phyloP scores from a whole-genome alignment of 2,329 filamentous ascomycete genomes.

The Colletotrichum endophyticum region DNA sequence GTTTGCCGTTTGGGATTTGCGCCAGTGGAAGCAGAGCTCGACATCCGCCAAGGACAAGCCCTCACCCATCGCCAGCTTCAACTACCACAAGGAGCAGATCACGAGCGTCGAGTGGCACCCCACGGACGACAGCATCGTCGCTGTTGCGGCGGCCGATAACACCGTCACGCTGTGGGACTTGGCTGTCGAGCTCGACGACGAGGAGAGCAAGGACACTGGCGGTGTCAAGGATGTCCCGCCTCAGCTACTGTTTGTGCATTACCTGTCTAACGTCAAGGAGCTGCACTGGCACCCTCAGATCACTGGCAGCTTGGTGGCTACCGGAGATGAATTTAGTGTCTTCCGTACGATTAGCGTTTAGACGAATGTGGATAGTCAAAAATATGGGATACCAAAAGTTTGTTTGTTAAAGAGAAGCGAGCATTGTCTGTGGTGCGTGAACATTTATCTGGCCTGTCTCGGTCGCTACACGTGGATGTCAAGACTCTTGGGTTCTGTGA shows the following conservation, averaged over 20 bases:
- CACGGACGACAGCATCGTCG: conserved; percentile 93
- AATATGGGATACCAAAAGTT: conserved; percentile 17
- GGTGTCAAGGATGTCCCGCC: conserved; percentile 90
- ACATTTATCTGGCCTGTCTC: not conserved
- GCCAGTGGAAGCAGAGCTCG: conserved; percentile 83
- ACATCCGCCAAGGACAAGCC: conserved; percentile 56
- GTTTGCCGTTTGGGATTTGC: conserved; percentile 95
- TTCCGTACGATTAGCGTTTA: conserved; percentile 86
- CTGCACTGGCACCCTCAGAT: conserved; percentile 98
- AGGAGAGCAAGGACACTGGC: conserved; percentile 90
- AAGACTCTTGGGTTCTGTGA: not conserved
- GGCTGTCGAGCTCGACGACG: conserved; percentile 94
- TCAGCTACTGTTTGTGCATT: conserved; percentile 95
- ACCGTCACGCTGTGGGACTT: conserved; percentile 97
- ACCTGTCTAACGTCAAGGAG: conserved; percentile 94
- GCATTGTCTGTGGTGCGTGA: not conserved
- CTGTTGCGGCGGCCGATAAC: conserved; percentile 90
- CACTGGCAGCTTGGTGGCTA: conserved; percentile 86
- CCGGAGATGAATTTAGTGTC: conserved; percentile 86
- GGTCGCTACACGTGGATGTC: not conserved
- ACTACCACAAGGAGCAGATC: conserved; percentile 96
- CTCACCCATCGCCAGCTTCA: conserved; percentile 88
- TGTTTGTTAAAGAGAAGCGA: conserved; percentile 6
- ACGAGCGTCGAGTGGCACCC: conserved; percentile 98
- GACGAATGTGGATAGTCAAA: conserved; percentile 27